Evolutionary conservation across 805 yeast species (phyloP).

Genomic region (Candida xiaguanensis): DNA sequence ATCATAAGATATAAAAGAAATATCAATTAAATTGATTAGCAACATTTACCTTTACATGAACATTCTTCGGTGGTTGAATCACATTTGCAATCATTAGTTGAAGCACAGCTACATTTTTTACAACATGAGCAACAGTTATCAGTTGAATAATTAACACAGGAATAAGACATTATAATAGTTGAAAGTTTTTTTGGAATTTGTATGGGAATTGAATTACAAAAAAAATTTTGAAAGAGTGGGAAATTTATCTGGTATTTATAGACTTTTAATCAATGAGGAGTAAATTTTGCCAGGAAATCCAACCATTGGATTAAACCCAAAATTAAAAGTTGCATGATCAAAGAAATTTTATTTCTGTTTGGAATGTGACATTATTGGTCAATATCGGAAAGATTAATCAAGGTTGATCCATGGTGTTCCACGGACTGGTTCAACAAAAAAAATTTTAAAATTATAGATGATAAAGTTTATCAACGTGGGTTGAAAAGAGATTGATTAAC

Average conservation of each 20-base stretch:
- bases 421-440: neutral
- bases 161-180: neutral
- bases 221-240: neutral
- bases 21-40: too few relatives aligned
- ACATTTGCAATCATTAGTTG: constrained; percentile 2
- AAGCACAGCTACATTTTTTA: constrained; percentile 1
- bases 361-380: neutral
- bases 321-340: neutral
- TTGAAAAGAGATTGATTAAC: too few relatives aligned
- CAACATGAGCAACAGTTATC: constrained; percentile 4
- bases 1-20: too few relatives aligned
- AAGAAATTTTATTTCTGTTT: neutral
- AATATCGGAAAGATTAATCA: neutral
- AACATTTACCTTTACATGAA: constrained; percentile 6
- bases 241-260: neutral
- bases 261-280: neutral
- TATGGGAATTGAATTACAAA: neutral
- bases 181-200: neutral
- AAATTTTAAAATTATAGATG: too few relatives aligned
- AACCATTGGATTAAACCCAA: neutral
- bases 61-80: constrained; percentile 4
- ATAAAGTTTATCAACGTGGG: too few relatives aligned
- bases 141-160: constrained; percentile 2
- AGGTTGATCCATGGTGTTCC: neutral
- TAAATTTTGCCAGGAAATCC: neutral